phyloP scores from a whole-genome alignment of 2,329 filamentous ascomycete species.

The Colletotrichum sp. region DNA sequence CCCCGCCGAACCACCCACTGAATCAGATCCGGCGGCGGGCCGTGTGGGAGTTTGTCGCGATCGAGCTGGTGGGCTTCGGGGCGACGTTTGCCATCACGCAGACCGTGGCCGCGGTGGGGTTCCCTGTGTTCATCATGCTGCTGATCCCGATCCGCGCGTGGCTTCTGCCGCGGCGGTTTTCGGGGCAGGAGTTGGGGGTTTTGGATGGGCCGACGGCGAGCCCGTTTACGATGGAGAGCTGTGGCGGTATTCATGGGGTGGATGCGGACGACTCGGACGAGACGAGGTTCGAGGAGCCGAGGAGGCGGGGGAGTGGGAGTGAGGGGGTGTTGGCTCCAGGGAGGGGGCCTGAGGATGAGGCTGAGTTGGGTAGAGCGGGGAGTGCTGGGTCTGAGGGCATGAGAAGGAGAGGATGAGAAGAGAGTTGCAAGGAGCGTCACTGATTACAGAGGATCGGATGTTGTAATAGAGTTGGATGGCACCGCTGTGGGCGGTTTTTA shows the following conservation, averaged over 20 bases:
- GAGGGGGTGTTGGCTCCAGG: conserved; percentile 33
- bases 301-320: conserved; percentile 22
- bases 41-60: conserved; percentile 74
- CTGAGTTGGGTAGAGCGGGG: conserved; percentile 30
- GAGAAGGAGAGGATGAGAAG: not conserved
- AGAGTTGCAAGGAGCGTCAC: rapidly evolving
- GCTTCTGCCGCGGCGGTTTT: conserved; percentile 68
- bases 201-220: conserved; percentile 80
- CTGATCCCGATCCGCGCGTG: conserved; percentile 71
- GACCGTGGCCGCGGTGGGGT: conserved; percentile 82
- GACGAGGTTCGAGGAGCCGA: not conserved
- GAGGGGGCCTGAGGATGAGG: conserved; percentile 39
- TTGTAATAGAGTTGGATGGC: not conserved
- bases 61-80: conserved; percentile 74
- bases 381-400: not conserved
- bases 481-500: not conserved
- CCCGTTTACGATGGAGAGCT: conserved; percentile 77
- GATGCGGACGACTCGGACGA: conserved; percentile 25
- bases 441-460: rapidly evolving
- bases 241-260: conserved; percentile 66
- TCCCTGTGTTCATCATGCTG: conserved; percentile 75
- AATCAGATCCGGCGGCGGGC: conserved; percentile 65
- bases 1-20: conserved; percentile 63
- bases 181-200: conserved; percentile 61
- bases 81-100: conserved; percentile 85